Base-by-base conservation (phyloP, 257 asterid genomes). In the Thymus quinquecostatus region DNA sequence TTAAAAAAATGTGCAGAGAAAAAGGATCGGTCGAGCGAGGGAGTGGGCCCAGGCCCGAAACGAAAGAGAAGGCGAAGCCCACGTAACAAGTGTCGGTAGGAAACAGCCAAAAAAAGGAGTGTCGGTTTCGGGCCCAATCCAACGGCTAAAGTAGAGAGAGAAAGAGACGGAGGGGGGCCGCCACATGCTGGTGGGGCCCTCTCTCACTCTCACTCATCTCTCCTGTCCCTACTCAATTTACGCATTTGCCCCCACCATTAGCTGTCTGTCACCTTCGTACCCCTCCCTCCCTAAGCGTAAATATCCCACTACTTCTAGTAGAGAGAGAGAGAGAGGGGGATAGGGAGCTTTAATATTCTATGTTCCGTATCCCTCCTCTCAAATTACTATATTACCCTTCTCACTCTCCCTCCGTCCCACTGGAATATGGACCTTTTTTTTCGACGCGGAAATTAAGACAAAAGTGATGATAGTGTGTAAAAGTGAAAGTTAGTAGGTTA, bases 81-180 rank as follows among this genome's bases (percentile, higher is more conserved):
- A 68, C 28, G 41, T 4, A 40, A 12, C 14, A 69, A 76, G 83
- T 79, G 92, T 86, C 89, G 89, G 92, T 70, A 84, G 72, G 71
- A 64, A 69, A 69, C 69, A 36, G 78, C 79, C 79, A 73, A 61
- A 57, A 63, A 32, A 14, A 41, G 30, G 40, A 40, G 21, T 50
- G 64, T 69, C 73, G 13, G 68, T 58, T 60, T 21, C 45, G 56
- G 40, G 72, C 70, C 77, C 81, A 70, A 81, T 74, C 84, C 53
- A 65, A 72, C 83, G 87, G 86, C 78, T 36, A 7, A 30, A 12
- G 61, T 36, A 10, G 9, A 55, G 28, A 32, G 6, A n/a, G 29
- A 21, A 14, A 4, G 67, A 6, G 6, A 21, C 21, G 21, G 21
- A 21, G 27, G 9, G 44, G 49, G 7, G 21, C 21, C 21, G 21